Conservation (phyloP, 75 land plant genomes). For the Cryptomeria japonica region DNA sequence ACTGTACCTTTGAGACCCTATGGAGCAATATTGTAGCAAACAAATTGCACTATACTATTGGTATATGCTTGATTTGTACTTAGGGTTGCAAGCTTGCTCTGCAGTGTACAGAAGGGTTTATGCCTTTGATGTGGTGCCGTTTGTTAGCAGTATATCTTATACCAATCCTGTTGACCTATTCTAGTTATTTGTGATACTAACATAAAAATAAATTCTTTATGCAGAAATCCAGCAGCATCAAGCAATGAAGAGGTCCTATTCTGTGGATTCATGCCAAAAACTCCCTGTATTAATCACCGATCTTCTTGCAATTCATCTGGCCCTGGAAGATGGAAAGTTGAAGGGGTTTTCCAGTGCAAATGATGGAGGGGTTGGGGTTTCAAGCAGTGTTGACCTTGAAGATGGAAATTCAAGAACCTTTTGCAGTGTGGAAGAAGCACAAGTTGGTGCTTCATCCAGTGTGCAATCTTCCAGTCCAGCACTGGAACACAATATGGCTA, state of each 20-base stretch:
- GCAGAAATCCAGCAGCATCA: conserved; percentile 1
- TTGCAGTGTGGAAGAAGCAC: conserved; percentile 9
- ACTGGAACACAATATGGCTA: background rate
- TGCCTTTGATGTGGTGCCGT: background rate
- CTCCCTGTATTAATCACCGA: background rate
- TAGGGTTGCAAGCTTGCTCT: background rate
- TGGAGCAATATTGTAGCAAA: background rate
- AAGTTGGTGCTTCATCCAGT: conserved; percentile 4
- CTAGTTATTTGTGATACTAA: background rate
- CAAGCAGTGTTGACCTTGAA: background rate
- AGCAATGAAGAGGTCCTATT: conserved; percentile 6
- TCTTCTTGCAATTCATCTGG: conserved; percentile 1
- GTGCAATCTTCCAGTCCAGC: conserved; percentile 6
- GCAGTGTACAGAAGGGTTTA: background rate
- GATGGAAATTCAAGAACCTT: background rate
- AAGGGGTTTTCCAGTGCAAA: background rate
- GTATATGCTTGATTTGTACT: background rate
- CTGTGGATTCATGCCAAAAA: conserved; percentile 1
- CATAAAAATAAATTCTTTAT: background rate
- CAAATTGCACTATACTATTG: background rate
- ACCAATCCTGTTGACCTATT: background rate
- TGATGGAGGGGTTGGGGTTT: background rate
- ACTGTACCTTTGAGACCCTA: background rate
- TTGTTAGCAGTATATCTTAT: background rate
- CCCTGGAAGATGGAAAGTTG: conserved; percentile 8